phyloP scores from a whole-genome alignment of 495 filamentous ascomycete genomes.

The Tuber magnatum region DNA sequence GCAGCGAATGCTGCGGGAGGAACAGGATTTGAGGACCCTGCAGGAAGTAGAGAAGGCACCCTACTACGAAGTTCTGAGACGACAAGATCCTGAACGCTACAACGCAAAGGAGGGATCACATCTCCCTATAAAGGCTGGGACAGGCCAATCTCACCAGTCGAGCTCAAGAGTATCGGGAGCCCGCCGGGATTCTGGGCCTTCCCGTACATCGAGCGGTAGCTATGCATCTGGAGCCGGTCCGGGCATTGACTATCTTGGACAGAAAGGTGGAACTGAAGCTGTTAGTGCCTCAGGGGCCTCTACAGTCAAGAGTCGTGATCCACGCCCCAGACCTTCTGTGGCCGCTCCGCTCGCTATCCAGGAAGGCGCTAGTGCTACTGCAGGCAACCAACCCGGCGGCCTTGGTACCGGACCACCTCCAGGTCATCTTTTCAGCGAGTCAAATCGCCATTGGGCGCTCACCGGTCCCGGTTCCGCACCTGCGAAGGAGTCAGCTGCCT shows the following conservation, averaged over 20 bases:
- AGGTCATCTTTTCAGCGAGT: not conserved
- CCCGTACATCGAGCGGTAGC: not conserved
- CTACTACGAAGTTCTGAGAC: slow-evolving; percentile 28
- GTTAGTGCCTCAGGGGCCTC: not conserved
- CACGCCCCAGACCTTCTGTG: not conserved
- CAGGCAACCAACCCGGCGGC: not conserved
- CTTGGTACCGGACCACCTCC: not conserved
- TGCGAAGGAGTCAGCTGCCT: not conserved
- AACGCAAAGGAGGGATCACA: slow-evolving; percentile 25
- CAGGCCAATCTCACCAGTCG: slow-evolving; percentile 6
- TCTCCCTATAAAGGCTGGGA: slow-evolving; percentile 9
- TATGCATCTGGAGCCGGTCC: not conserved
- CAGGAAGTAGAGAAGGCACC: slow-evolving; percentile 29
- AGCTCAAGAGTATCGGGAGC: slow-evolving; percentile 5
- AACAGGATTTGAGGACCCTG: slow-evolving; percentile 31
- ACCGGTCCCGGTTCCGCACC: not conserved
- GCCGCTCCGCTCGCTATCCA: not conserved
- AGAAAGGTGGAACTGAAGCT: not conserved
- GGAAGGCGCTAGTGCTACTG: not conserved
- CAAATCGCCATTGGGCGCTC: not conserved
- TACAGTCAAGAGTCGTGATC: not conserved
- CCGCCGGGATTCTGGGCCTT: slow-evolving; percentile 11
- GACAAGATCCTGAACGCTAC: slow-evolving; percentile 31
- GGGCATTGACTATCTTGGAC: not conserved
- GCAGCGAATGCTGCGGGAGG: slow-evolving; percentile 26